Base-by-base conservation (phyloP, 495 filamentous ascomycete genomes). In the Mytilinidion resinicola region DNA sequence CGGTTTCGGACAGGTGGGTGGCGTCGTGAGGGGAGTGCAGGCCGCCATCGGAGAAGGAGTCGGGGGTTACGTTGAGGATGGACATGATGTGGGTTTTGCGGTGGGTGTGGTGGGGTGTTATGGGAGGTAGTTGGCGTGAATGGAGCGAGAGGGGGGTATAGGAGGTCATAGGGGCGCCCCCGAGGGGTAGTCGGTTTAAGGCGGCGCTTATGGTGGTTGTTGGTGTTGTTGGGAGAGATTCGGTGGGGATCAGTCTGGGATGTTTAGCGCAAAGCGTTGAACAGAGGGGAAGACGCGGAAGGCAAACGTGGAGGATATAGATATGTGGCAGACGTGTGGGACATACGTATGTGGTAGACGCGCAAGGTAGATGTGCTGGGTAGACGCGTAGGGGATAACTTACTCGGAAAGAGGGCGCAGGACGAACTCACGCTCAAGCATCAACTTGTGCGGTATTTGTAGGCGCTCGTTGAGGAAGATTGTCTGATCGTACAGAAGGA, bases 11-110 rank as follows among this genome's bases (percentile, higher is more conserved):
- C 20, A 82, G 70, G 48, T 73, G 59, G 42, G 61, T 46, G 12
- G 73, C 49, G 59, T 79, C 53, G 20, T 54, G 61, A 52, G 42
- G 52, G 67, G 68, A 65, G 73, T 91, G 78, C 1, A 73, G 64
- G 43, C 91, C 92, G 51, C 91, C 93, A 64, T 96, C 91, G 11
- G 91, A 96, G 77, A 97, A 97, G 39, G 93, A 97, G 76, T 98
- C 93, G 9, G 92, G 93, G 0, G 92, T 96, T 56, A 96, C 76
- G 74, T 98, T 98, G 51, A 96, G 78, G 63, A 98, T 95, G 34
- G 89, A 87, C 93, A 98, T 97, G 41, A 96, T 72, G 53, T 84
- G 81, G 1, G 91, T 96, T 44, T 74, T 75, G 43, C 88, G 85
- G 51, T 72, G 75, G 0, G 83, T 75, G 58, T 83, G 77, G 35